Evolutionary conservation across 2,329 filamentous ascomycete species (phyloP).

Genomic region (Aspergillus sp.): DNA sequence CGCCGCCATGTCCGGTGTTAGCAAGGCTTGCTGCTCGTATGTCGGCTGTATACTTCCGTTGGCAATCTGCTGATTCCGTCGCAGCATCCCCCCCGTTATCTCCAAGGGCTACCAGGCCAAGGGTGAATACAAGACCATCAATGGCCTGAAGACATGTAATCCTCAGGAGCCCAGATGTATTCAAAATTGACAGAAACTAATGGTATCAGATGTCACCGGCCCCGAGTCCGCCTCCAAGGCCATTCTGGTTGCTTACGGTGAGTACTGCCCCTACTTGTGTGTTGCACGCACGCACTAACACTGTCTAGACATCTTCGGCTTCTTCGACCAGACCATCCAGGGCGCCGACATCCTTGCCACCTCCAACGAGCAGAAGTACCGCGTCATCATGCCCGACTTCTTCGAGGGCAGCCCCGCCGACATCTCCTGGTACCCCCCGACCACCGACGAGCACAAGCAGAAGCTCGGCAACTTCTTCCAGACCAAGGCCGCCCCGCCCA

Average conservation of each 20-base stretch:
- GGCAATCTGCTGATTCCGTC: background rate
- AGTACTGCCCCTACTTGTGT: slow-evolving; percentile 5
- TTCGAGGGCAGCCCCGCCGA: slow-evolving; percentile 66
- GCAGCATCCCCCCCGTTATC: slow-evolving; percentile 35
- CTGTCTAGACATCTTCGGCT: slow-evolving; percentile 50
- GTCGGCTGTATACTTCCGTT: slow-evolving; percentile 7
- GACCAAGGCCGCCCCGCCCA: slow-evolving; percentile 48
- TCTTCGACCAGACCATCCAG: slow-evolving; percentile 54
- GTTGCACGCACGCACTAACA: background rate
- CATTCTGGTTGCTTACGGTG: slow-evolving; percentile 48
- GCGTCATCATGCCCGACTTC: slow-evolving; percentile 86
- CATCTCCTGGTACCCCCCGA: slow-evolving; percentile 52
- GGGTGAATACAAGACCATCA: slow-evolving; percentile 49
- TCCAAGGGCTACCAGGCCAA: slow-evolving; percentile 45
- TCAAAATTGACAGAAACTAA: too few species aligned
- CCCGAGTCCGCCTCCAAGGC: slow-evolving; percentile 47
- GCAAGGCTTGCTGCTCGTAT: slow-evolving; percentile 38
- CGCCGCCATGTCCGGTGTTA: slow-evolving; percentile 30
- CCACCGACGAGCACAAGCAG: slow-evolving; percentile 51
- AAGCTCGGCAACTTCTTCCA: slow-evolving; percentile 53
- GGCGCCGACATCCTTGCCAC: slow-evolving; percentile 54
- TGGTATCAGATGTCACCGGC: slow-evolving; percentile 44
- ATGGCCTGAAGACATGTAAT: slow-evolving; percentile 54
- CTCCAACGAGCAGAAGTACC: slow-evolving; percentile 58
- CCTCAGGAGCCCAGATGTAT: too few species aligned